phyloP scores from a whole-genome alignment of 768 basidiomycete genomes.

The Trametes punicea region DNA sequence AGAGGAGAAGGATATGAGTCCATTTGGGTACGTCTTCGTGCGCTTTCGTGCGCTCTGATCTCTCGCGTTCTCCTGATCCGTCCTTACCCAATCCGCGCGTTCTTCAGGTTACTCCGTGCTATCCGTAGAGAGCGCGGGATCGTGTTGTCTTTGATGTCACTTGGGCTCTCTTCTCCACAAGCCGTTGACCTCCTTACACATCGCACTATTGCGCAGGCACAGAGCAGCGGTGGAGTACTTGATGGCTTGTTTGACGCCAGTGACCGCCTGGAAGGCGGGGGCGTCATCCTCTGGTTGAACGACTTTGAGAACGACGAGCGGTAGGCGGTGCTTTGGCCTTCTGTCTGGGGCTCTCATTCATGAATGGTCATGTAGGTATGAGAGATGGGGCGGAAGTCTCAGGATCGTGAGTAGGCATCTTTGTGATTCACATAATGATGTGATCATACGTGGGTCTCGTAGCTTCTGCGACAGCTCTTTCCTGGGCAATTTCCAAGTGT shows the following conservation, averaged over 20 bases:
- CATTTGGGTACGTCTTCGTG: constrained; percentile 49
- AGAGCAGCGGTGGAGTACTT: constrained; percentile 45
- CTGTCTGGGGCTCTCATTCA: background rate
- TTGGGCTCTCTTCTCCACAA: constrained; percentile 62
- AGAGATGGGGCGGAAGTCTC: constrained; percentile 22
- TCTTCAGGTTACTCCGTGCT: constrained; percentile 56
- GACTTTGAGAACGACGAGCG: constrained; percentile 81
- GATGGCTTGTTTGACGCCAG: constrained; percentile 90
- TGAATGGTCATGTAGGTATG: constrained; percentile 15
- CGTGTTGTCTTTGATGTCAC: constrained; percentile 52
- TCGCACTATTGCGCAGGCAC: constrained; percentile 48
- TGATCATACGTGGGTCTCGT: background rate
- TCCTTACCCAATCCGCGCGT: background rate
- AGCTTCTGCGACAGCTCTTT: constrained; percentile 77
- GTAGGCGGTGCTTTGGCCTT: constrained; percentile 32
- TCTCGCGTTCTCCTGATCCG: background rate
- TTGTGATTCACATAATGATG: background rate
- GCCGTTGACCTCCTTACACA: constrained; percentile 76
- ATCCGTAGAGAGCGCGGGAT: constrained; percentile 68
- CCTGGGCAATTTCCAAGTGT: constrained; percentile 78
- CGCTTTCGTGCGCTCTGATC: background rate
- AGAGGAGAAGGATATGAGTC: constrained; percentile 60
- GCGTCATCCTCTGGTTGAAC: constrained; percentile 83
- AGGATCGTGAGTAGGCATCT: constrained; percentile 5
- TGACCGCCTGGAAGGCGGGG: constrained; percentile 77